Base-by-base conservation (phyloP, 2,329 filamentous ascomycete genomes). In the Aspergillus proliferans region DNA sequence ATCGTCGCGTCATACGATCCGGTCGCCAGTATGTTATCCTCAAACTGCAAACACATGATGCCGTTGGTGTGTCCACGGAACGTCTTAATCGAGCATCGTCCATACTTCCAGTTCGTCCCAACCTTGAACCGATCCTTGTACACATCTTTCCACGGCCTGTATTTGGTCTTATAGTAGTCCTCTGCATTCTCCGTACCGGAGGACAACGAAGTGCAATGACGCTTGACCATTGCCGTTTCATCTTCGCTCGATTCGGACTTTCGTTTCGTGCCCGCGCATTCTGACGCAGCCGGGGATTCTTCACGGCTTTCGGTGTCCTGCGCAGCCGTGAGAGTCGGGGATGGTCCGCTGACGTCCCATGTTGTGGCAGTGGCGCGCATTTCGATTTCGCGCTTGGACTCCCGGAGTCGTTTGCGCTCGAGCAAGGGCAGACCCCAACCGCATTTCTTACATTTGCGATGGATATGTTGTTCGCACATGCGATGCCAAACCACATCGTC, bases 401-500 rank as follows among this genome's bases (percentile, higher is more conserved):
- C 90, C 56, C 88, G 82, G 54, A 98, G 72, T 60, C 88, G 82
- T 71, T 95, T 95, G 59, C 89, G 82, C 64, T 98, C 93, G 45
- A 98, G 74, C 49, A 95, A 73, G 14, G 93, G 93, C 52, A 98
- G 71, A 2, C 93, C 93, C 89, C 91, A 97, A 21, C 93, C 92
- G 65, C 93, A 98, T 65, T 93, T 95, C 51, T 84, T 91, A 68
- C 91, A 96, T 66, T 95, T 95, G 52, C 89, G 79, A 66, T 94
- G 88, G 59, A 96, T 94, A 68, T 95, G 91, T 65, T 97, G 92
- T 69, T 95, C 90, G 66, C 93, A 98, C 91, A 97, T 96, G 55
- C 86, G 87, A 65, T 96, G 88, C 93, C 93, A 98, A 3, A 98
- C 92, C 7, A 95, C 87, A 67, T 98, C 92, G 64, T 96, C 92